Conservation (phyloP, 108 stramenopile genomes). For the Nitzschia sp. region DNA sequence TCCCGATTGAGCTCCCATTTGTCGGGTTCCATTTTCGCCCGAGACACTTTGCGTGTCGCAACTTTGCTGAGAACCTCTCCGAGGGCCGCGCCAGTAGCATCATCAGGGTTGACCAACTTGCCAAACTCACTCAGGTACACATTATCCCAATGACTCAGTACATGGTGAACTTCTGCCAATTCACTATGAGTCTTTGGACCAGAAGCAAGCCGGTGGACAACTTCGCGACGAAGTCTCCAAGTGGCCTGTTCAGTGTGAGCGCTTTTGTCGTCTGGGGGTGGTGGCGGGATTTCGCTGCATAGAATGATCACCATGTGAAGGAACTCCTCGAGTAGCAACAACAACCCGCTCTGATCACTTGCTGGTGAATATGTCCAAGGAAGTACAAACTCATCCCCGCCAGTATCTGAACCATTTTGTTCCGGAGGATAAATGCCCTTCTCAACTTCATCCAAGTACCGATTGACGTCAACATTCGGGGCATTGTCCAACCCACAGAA, state of each 20-base stretch:
- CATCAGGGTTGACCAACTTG: slow-evolving; percentile 72
- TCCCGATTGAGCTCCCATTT: slow-evolving; percentile 65
- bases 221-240: slow-evolving; percentile 68
- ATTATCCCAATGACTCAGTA: slow-evolving; percentile 65
- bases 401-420: slow-evolving; percentile 27
- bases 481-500: slow-evolving; percentile 56
- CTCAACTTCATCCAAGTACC: slow-evolving; percentile 55
- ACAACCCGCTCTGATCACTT: slow-evolving; percentile 41
- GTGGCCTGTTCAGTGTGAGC: slow-evolving; percentile 69
- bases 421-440: slow-evolving; percentile 59
- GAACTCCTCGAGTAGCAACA: slow-evolving; percentile 69
- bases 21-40: slow-evolving; percentile 65
- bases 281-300: slow-evolving; percentile 68
- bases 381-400: slow-evolving; percentile 30
- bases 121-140: slow-evolving; percentile 56
- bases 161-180: slow-evolving; percentile 74
- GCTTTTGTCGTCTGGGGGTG: slow-evolving; percentile 40
- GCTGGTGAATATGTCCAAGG: slow-evolving; percentile 70
- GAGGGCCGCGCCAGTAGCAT: slow-evolving; percentile 79
- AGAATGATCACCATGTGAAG: slow-evolving; percentile 69
- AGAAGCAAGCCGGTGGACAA: slow-evolving; percentile 72
- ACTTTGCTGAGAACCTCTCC: slow-evolving; percentile 70
- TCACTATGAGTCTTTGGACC: slow-evolving; percentile 82
- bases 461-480: slow-evolving; percentile 47
- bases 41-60: slow-evolving; percentile 55